Base-by-base conservation (phyloP, 2,329 filamentous ascomycete species). In the Fusarium agapanthi region DNA sequence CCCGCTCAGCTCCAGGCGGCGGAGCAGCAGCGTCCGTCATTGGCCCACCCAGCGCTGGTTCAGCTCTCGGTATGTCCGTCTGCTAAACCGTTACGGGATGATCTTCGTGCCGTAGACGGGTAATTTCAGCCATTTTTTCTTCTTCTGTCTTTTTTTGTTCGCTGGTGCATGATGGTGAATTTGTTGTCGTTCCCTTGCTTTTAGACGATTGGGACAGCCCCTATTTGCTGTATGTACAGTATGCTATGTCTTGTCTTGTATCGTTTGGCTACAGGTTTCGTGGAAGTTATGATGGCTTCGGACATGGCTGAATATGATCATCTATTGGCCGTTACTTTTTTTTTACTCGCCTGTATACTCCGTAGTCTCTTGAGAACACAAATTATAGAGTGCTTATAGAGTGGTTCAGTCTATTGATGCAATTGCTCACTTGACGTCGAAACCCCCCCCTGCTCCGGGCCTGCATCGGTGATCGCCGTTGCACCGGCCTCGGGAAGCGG, bases 11-110 rank as follows among this genome's bases (percentile, higher is more conserved):
- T 69, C 41, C 61, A 67, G 44, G 34, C 71, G 71, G 71, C 70
- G 61, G 62, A 62, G 67, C 47, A 26, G 24, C 22, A 34, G 12
- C 22, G 24, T 38, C 38, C 34, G 16, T 68, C 44, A 76, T 76
- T 77, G 75, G 75, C 7, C 16, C 15, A 18, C 28, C 34, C 28
- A 37, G 41, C 59, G 47, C 26, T 57, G 18, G 58, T 69, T 78
- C 77, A 78, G 77, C 77, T 78, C 51, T 78, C 77, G 77, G 77
- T 65, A 47, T 73, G 71, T 51, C 77, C 77, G 77, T 68, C 69
- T 64, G 56, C 55, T 63, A 78, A 78, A 57, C 77, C 75, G 38
- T 63, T 41, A 64, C 53, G 61, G 69, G 75, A 75, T 28, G 73
- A 65, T 67, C 69, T 57, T 61, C 60, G 50, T 75, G 75, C 69